Conservation (phyloP, 23 red algal genomes). For the Gracilaria vermiculophylla region DNA sequence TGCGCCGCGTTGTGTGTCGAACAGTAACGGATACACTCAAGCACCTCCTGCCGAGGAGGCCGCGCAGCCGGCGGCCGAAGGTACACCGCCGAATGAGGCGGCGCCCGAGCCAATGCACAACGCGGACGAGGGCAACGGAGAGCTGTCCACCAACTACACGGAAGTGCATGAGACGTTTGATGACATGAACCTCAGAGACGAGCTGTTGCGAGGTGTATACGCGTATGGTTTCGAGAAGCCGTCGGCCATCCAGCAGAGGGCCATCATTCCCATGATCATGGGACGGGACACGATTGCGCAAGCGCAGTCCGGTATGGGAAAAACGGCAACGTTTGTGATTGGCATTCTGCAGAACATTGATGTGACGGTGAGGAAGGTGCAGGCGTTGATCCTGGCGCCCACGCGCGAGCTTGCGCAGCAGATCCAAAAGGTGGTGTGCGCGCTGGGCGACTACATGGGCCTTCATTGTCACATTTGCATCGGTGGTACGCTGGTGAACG, state of each 20-base stretch:
- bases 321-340: conserved; percentile 96
- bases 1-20: background rate
- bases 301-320: conserved; percentile 98
- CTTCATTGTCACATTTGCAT: conserved; percentile 94
- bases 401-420: conserved; percentile 99
- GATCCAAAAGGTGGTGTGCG: conserved; percentile 93
- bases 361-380: conserved; percentile 88
- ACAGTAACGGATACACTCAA: conserved; percentile 55
- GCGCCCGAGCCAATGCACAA: conserved; percentile 1
- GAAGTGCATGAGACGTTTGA: conserved; percentile 95
- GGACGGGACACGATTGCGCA: conserved; percentile 97
- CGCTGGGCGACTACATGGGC: conserved; percentile 93
- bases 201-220: conserved; percentile 95
- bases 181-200: conserved; percentile 92
- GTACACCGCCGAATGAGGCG: background rate
- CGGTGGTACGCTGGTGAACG: conserved; percentile 93
- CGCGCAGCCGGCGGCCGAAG: background rate
- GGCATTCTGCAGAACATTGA: conserved; percentile 99
- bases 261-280: conserved; percentile 94
- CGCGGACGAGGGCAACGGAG: conserved; percentile 56
- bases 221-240: conserved; percentile 99
- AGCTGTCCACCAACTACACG: conserved; percentile 83
- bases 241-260: conserved; percentile 95
- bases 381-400: conserved; percentile 94
- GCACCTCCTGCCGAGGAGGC: conserved; percentile 28